These are phyloP conservation scores for Saturnispora sekii DNA, from an alignment of 805 yeast species.

Conservation along the genomic window DNA sequence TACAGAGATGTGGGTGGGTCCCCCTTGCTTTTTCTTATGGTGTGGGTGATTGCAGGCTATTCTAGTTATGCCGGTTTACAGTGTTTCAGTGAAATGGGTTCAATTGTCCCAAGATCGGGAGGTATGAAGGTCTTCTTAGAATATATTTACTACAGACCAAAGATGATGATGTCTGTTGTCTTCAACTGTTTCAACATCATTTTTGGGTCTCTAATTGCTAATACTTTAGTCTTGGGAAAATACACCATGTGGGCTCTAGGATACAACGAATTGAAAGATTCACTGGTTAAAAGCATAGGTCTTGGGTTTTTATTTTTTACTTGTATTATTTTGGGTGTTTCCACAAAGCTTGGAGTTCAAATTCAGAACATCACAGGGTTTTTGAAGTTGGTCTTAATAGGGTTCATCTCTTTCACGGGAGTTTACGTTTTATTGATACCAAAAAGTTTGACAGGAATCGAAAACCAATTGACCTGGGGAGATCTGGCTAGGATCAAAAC, in stretches of 20 bases:
- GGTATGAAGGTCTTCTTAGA: constrained; percentile 70
- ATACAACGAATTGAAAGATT: constrained; percentile 23
- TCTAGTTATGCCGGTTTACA: constrained; percentile 59
- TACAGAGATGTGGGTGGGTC: constrained; percentile 63
- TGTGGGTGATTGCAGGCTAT: constrained; percentile 56
- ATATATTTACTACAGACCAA: constrained; percentile 53
- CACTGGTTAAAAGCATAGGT: constrained; percentile 34
- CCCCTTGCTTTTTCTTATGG: constrained; percentile 44
- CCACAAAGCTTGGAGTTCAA: constrained; percentile 48
- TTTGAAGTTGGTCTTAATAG: constrained; percentile 46
- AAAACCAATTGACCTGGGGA: constrained; percentile 30
- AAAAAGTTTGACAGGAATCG: constrained; percentile 33
- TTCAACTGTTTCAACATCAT: constrained; percentile 37
- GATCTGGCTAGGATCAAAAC: constrained; percentile 24
- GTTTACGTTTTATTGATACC: constrained; percentile 46
- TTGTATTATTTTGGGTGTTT: constrained; percentile 43
- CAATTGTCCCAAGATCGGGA: constrained; percentile 63
- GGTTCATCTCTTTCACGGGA: constrained; percentile 48
- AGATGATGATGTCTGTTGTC: constrained; percentile 39
- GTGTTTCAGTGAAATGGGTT: constrained; percentile 61
- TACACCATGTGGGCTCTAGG: constrained; percentile 39
- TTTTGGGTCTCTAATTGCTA: constrained; percentile 43
- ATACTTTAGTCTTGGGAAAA: constrained; percentile 46
- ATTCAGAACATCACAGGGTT: constrained; percentile 57
- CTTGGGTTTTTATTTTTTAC: constrained; percentile 29